Evolutionary conservation across 768 basidiomycete species (phyloP), one percentile per base, ranked within the genome.

Genomic region (Nidularia pulvinata): DNA sequence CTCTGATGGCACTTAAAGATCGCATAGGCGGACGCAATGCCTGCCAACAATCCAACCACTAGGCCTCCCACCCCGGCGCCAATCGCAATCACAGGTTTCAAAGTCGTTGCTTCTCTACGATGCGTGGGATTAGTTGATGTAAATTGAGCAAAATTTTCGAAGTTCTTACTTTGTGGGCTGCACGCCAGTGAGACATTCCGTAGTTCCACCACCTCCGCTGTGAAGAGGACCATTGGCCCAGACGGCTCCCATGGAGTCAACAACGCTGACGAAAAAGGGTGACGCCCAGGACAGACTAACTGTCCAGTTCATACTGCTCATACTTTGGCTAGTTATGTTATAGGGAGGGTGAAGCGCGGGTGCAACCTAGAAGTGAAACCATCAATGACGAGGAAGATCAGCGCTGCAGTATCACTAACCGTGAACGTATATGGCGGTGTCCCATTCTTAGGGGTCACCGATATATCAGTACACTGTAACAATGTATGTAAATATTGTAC

Each of bases 191-290:
- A 85, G 69, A 58, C 83, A 84, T 0, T 59, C 67, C 6, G 71
- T 76, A 5, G 71, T 60, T 7, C 70, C 69, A 11, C 59, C 61
- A 6, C 75, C 76, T 4, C 80, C 84, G 36, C 78, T 77, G 57
- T 86, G 84, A 7, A 85, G 61, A 1, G 83, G 82, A 3, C 85
- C 85, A 53, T 80, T 76, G 2, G 81, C 59, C 85, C 85, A 86
- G 16, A 67, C 65, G 37, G 73, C 71, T 7, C 83, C 82, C 19
- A 64, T 66, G 0, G 80, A 69, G 59, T 86, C 84, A 6, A 70
- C 70, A 5, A 86, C 65, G 35, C 80, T 80, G 33, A 85, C 69
- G 61, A 80, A 87, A 59, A 86, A 87, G 0, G 79, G 77, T 1
- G 74, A 73, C 1, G 77, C 78, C 73, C 79, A 82, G 14, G 79